Evolutionary conservation across 2,329 filamentous ascomycete species (phyloP).

Genomic region (Colletotrichum gigasporum): DNA sequence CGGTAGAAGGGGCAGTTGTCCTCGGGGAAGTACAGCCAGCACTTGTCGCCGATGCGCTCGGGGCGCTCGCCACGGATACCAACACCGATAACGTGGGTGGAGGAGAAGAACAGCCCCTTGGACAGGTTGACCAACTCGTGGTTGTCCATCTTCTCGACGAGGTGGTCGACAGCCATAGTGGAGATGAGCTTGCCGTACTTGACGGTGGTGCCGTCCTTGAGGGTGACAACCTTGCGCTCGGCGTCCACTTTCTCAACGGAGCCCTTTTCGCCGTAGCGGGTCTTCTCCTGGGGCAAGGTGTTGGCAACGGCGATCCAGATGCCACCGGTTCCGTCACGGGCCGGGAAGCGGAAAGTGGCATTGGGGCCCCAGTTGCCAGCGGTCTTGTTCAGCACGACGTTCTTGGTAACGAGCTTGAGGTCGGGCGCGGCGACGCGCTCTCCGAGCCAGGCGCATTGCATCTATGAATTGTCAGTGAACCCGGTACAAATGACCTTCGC

Average conservation of each 20-base stretch:
- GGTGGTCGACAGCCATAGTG: constrained; percentile 94
- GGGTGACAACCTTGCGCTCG: constrained; percentile 81
- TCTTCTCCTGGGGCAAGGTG: constrained; percentile 92
- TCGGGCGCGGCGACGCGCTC: constrained; percentile 98
- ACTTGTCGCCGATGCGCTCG: constrained; percentile 98
- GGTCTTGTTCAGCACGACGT: constrained; percentile 95
- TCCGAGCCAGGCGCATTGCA: constrained; percentile 99
- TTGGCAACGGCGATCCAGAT: constrained; percentile 99
- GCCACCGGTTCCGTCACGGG: constrained; percentile 92
- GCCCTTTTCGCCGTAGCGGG: constrained; percentile 85
- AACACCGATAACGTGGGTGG: constrained; percentile 96
- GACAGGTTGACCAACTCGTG: constrained; percentile 82
- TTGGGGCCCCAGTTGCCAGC: constrained; percentile 99
- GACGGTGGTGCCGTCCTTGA: constrained; percentile 87
- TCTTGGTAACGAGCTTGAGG: constrained; percentile 91
- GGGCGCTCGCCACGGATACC: constrained; percentile 92
- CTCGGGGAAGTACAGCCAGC: constrained; percentile 99
- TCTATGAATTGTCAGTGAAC: constrained; percentile 65
- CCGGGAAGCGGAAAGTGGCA: constrained; percentile 97
- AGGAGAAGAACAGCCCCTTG: constrained; percentile 96
- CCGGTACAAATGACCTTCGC: no score
- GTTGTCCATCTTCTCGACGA: constrained; percentile 89
- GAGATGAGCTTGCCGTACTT: constrained; percentile 92
- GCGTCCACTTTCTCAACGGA: constrained; percentile 89
- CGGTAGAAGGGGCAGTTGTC: constrained; percentile 99